Conservation (phyloP, 2,329 filamentous ascomycete genomes). For the Pestalotiopsis sp. region DNA sequence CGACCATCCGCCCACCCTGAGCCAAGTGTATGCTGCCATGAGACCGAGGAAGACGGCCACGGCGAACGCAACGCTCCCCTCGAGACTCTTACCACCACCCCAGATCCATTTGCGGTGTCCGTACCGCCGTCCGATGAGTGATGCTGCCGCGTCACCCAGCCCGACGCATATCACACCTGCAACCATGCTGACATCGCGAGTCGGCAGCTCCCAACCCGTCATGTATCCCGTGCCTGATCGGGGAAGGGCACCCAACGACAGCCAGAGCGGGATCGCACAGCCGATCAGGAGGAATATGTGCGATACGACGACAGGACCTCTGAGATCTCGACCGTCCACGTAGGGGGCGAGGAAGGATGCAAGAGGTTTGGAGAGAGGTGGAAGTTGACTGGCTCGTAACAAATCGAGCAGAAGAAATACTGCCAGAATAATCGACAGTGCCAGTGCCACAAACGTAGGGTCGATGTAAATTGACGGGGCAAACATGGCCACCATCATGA, state of each 20-base stretch:
- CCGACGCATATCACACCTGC: slow-evolving; percentile 93
- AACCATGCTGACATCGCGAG: slow-evolving; percentile 84
- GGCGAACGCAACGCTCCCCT: slow-evolving; percentile 84
- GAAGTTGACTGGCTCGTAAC: slow-evolving; percentile 86
- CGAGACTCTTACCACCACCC: slow-evolving; percentile 94
- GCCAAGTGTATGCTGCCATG: slow-evolving; percentile 71
- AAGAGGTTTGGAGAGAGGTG: slow-evolving; percentile 83
- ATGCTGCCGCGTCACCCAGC: slow-evolving; percentile 91
- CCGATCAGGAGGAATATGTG: slow-evolving; percentile 96
- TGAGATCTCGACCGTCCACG: slow-evolving; percentile 89
- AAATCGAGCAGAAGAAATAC: slow-evolving; percentile 89
- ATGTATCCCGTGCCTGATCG: slow-evolving; percentile 59
- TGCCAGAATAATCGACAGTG: slow-evolving; percentile 77
- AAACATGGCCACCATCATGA: slow-evolving; percentile 97
- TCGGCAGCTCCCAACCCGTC: slow-evolving; percentile 74
- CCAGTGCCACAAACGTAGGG: slow-evolving; percentile 79
- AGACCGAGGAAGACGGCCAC: slow-evolving; percentile 78
- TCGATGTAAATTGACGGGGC: slow-evolving; percentile 86
- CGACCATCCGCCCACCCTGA: slow-evolving; percentile 76
- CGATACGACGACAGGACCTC: slow-evolving; percentile 91
- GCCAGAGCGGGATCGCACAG: slow-evolving; percentile 92
- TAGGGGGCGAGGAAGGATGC: slow-evolving; percentile 89
- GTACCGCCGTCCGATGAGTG: slow-evolving; percentile 83
- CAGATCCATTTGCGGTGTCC: slow-evolving; percentile 92
- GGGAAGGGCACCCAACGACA: slow-evolving; percentile 73